A percentile compares a stretch with the other conserved stretches of the same genome.
Conservation (phyloP, 2,329 filamentous ascomycete genomes). For the Fusarium sp. region DNA sequence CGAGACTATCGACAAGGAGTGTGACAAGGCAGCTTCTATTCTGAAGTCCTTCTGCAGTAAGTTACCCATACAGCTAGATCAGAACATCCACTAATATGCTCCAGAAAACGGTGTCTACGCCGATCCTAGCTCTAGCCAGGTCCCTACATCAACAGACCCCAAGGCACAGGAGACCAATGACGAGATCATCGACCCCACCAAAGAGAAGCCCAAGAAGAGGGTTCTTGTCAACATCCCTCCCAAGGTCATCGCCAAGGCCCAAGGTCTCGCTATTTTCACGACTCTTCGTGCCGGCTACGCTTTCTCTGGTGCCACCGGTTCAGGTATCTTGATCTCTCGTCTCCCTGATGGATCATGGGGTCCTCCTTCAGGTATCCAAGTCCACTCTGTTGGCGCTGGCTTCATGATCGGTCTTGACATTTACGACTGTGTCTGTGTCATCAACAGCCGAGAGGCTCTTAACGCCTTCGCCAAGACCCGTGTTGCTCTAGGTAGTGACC, state of each 20-base stretch:
- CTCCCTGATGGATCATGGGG: slow-evolving; percentile 76
- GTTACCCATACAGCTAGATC: slow-evolving; percentile 38
- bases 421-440: slow-evolving; percentile 88
- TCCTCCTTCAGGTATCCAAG: slow-evolving; percentile 82
- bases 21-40: slow-evolving; percentile 89
- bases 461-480: slow-evolving; percentile 79
- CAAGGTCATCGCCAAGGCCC: slow-evolving; percentile 70
- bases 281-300: slow-evolving; percentile 74
- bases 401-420: slow-evolving; percentile 86
- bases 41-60: slow-evolving; percentile 85
- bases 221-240: slow-evolving; percentile 64
- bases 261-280: slow-evolving; percentile 77
- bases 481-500: slow-evolving; percentile 79
- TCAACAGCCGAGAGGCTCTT: slow-evolving; percentile 80
- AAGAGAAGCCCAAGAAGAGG: slow-evolving; percentile 54
- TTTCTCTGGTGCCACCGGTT: slow-evolving; percentile 72
- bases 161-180: slow-evolving; percentile 42
- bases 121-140: slow-evolving; percentile 43
- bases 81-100: neutral
- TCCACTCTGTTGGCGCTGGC: slow-evolving; percentile 81
- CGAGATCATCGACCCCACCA: slow-evolving; percentile 45
- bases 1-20: slow-evolving; percentile 85
- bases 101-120: slow-evolving; percentile 63
- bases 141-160: slow-evolving; percentile 46
- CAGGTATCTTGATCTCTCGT: slow-evolving; percentile 70